Evolutionary conservation across 2,329 filamentous ascomycete species (phyloP).

Genomic region (Hirsutella minnesotensis): DNA sequence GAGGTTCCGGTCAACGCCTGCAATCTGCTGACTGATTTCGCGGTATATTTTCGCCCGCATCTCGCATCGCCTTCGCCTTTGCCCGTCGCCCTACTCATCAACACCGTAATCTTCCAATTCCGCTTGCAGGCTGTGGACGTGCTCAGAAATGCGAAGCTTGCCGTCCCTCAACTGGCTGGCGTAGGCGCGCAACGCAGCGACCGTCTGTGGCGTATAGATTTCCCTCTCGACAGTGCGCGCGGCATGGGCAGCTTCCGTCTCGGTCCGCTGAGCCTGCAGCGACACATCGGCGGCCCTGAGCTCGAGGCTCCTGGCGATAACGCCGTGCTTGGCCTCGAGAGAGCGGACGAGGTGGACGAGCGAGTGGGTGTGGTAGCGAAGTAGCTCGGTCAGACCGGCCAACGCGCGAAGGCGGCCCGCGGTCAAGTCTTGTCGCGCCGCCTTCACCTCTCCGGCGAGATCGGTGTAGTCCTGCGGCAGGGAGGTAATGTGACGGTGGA

Average conservation of each 20-base stretch:
- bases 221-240: conserved; percentile 22
- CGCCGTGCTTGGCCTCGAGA: conserved; percentile 43
- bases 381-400: conserved; percentile 23
- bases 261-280: conserved; percentile 29
- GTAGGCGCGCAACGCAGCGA: conserved; percentile 33
- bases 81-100: conserved; percentile 18
- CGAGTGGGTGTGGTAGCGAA: conserved; percentile 25
- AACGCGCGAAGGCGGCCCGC: conserved; percentile 26
- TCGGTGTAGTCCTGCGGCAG: conserved; percentile 28
- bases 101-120: conserved; percentile 41
- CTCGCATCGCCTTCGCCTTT: conserved; percentile 38
- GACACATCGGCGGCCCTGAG: conserved; percentile 34
- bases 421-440: conserved; percentile 21
- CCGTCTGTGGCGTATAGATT: conserved; percentile 33
- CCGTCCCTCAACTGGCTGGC: conserved; percentile 36
- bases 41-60: conserved; percentile 39
- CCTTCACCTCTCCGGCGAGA: conserved; percentile 21
- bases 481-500: conserved; percentile 44
- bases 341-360: conserved; percentile 32
- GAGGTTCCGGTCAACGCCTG: conserved; percentile 37
- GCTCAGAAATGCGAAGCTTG: conserved; percentile 30
- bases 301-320: conserved; percentile 36
- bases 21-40: conserved; percentile 36
- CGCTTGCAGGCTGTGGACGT: conserved; percentile 24
- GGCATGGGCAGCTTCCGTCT: conserved; percentile 23